A percentile compares a stretch with the other conserved stretches of the same genome.
phyloP scores from a whole-genome alignment of 192 early-diverging fungal genomes.

The Entomortierella parvispora region DNA sequence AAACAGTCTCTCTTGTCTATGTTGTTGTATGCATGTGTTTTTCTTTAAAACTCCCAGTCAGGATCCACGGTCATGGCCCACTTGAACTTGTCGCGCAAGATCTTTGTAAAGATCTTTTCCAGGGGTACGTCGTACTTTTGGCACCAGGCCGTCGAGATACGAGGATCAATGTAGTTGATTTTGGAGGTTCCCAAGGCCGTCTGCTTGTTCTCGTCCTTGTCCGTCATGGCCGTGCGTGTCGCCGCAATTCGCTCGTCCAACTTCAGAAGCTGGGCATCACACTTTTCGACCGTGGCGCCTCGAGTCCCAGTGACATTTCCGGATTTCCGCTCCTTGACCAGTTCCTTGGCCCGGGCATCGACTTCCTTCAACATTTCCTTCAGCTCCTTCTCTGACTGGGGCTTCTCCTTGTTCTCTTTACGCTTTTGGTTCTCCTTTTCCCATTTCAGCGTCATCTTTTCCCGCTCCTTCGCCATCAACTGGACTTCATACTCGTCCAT shows the following conservation, averaged over 20 bases:
- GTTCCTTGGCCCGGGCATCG: slow-evolving; percentile 57
- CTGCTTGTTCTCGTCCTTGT: slow-evolving; percentile 98
- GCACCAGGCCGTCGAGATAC: slow-evolving; percentile 96
- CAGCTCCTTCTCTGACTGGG: slow-evolving; percentile 60
- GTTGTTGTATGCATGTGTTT: too few relatives aligned
- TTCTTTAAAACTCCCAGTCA: slow-evolving; percentile 66
- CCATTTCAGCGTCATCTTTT: slow-evolving; percentile 65
- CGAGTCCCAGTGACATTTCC: slow-evolving; percentile 57
- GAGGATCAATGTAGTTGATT: slow-evolving; percentile 98
- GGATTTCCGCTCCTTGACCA: slow-evolving; percentile 59
- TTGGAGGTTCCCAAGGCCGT: slow-evolving; percentile 97
- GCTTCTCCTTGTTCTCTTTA: slow-evolving; percentile 68
- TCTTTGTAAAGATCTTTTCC: slow-evolving; percentile 93
- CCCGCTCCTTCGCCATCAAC: slow-evolving; percentile 78
- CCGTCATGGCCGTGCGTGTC: slow-evolving; percentile 78
- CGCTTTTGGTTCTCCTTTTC: slow-evolving; percentile 90
- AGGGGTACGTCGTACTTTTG: slow-evolving; percentile 87
- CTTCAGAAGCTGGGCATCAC: slow-evolving; percentile 76
- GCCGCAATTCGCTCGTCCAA: slow-evolving; percentile 77
- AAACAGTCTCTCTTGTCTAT: too few relatives aligned
- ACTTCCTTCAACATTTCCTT: slow-evolving; percentile 61
- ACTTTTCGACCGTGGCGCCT: slow-evolving; percentile 72
- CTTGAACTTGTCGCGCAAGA: slow-evolving; percentile 93
- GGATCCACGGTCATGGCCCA: slow-evolving; percentile 88
- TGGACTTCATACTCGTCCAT: slow-evolving; percentile 69